Percentiles rank a stretch among this genome's conserved stretches.
Evolutionary conservation across 2,329 filamentous ascomycete species (phyloP).

Genomic region (Dactylellina haptotyla): DNA sequence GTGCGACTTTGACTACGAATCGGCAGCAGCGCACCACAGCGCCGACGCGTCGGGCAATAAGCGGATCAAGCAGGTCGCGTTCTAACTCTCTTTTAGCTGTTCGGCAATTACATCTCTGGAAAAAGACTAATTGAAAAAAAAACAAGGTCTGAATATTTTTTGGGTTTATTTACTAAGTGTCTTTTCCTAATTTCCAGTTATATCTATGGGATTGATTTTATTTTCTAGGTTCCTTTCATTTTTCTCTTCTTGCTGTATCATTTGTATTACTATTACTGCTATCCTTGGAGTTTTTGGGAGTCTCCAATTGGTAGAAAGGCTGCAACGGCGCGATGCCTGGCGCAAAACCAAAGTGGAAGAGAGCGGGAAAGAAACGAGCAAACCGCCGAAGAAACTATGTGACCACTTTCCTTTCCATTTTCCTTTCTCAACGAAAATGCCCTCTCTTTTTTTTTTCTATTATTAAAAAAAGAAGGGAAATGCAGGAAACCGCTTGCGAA

Average conservation of each 20-base stretch:
- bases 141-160: constrained; percentile 41
- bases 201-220: constrained; percentile 27
- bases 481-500: no score
- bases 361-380: neutral
- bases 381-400: constrained; percentile 28
- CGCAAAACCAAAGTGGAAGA: constrained; percentile 22
- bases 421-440: neutral
- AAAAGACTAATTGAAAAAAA: constrained; percentile 13
- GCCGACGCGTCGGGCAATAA: constrained; percentile 51
- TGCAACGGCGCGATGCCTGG: constrained; percentile 18
- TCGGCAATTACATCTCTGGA: neutral
- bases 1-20: constrained; percentile 52
- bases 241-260: constrained; percentile 5
- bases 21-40: constrained; percentile 17
- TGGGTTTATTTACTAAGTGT: constrained; percentile 19
- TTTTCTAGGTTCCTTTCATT: constrained; percentile 27
- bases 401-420: constrained; percentile 8
- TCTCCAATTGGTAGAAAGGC: constrained; percentile 43
- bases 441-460: neutral
- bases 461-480: no score
- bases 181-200: constrained; percentile 11
- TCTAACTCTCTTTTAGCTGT: constrained; percentile 18
- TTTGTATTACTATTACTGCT: constrained; percentile 22
- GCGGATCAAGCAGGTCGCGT: constrained; percentile 51
- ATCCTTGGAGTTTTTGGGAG: constrained; percentile 47